These are phyloP conservation scores for Fusarium musae DNA, from an alignment of 2,329 filamentous ascomycete genomes.

Conservation along the genomic window DNA sequence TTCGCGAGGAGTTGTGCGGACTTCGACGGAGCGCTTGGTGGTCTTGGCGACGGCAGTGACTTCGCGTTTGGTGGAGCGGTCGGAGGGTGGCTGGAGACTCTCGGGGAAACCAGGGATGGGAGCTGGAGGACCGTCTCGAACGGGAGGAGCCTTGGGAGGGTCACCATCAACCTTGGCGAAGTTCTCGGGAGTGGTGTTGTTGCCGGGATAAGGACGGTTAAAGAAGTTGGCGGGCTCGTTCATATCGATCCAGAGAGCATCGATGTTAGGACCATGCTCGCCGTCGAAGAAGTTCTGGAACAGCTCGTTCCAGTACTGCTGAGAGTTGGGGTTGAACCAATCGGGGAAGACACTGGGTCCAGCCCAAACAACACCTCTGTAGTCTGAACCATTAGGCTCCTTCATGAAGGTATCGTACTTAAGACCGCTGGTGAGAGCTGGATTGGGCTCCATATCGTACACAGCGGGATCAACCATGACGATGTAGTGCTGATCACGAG, in stretches of 20 bases:
- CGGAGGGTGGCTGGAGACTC: slow-evolving; percentile 35
- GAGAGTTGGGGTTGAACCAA: slow-evolving; percentile 75
- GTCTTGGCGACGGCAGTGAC: not conserved
- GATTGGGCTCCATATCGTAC: slow-evolving; percentile 58
- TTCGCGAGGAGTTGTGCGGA: not conserved
- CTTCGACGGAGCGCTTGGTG: not conserved
- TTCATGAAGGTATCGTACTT: slow-evolving; percentile 59
- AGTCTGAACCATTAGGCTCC: slow-evolving; percentile 63
- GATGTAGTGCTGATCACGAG: slow-evolving; percentile 74
- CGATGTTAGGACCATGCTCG: slow-evolving; percentile 75
- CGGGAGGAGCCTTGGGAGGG: slow-evolving; percentile 69
- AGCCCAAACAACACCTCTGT: slow-evolving; percentile 80
- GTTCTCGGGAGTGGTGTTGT: slow-evolving; percentile 47
- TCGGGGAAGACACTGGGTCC: slow-evolving; percentile 78
- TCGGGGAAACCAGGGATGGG: slow-evolving; percentile 42
- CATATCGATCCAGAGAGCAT: slow-evolving; percentile 81
- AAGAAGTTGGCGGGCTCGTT: slow-evolving; percentile 55
- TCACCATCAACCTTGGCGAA: slow-evolving; percentile 55
- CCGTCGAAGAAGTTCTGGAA: slow-evolving; percentile 72
- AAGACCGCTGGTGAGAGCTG: slow-evolving; percentile 51
- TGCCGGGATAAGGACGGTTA: slow-evolving; percentile 50
- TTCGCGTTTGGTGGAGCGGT: not conserved
- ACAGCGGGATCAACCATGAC: slow-evolving; percentile 83
- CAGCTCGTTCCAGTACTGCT: slow-evolving; percentile 75
- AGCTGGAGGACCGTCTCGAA: slow-evolving; percentile 57